Base-by-base conservation (phyloP, 495 filamentous ascomycete genomes). In the Xylaria telfairii region DNA sequence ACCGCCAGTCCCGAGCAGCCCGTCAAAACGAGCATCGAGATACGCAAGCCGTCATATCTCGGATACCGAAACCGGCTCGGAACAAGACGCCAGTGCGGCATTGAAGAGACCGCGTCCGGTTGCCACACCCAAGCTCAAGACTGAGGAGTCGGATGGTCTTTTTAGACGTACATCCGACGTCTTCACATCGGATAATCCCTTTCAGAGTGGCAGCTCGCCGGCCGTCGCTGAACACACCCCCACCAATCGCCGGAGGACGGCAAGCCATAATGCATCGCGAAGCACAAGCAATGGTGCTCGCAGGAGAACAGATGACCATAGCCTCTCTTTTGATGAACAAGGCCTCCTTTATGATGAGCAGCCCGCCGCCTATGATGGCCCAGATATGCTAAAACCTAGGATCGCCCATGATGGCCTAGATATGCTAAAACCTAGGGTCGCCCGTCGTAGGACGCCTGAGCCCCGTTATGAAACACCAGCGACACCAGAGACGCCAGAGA, bases 121-220 rank as follows among this genome's bases (percentile, higher is more conserved):
- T 61, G 76, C 76, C 32, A 83, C 81, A 6, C 85, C 86, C n/a
- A 72, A 75, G 30, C 72, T 84, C 7, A 86, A 87, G 68, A 74
- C 75, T 3, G 86, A 87, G 67, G 82, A 84, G 49, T 76, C 82
- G 17, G 77, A 80, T 41, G 74, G 79, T 53, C 78, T 84, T 65
- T 84, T 84, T 66, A 81, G 79, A 73, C 80, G 76, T 8, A 82
- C 81, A 19, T 81, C 81, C 6, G 81, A 82, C 74, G 87, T 92
- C 70, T 97, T 98, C 80, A 91, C 90, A 41, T 84, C 88, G 74
- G 94, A 98, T 59, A 99, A 99, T 75, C 95, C 96, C 0, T 99
- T 99, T 75, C 96, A 99, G 78, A 96, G 93, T 75, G 94, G 93
- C 17, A 82, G 83, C 67, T 86, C 85, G 44, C 79, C 83, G 0